Evolutionary conservation across 2,329 filamentous ascomycete genomes (phyloP).

Genomic region (Cercospora janseana): DNA sequence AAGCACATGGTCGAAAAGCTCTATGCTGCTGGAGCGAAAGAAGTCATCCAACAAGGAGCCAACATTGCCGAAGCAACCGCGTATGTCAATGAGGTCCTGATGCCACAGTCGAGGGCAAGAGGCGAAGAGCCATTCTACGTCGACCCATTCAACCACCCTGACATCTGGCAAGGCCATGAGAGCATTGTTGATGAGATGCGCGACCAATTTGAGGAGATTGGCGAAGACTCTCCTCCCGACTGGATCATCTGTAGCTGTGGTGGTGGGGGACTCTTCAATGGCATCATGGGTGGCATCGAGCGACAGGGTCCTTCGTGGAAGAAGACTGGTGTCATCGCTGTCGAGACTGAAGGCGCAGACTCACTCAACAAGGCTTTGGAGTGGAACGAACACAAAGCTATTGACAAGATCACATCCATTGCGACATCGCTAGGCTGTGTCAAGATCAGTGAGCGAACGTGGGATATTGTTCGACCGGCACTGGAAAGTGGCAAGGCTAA

Average conservation of each 20-base stretch:
- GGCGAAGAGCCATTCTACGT: constrained; percentile 60
- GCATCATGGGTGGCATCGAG: constrained; percentile 70
- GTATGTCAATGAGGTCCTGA: constrained; percentile 60
- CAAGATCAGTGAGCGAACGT: constrained; percentile 65
- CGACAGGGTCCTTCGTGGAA: constrained; percentile 37
- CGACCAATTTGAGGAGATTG: constrained; percentile 40
- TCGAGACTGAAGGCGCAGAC: constrained; percentile 74
- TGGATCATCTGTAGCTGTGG: constrained; percentile 77
- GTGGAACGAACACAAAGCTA: constrained; percentile 54
- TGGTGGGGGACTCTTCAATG: constrained; percentile 76
- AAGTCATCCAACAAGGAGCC: constrained; percentile 66
- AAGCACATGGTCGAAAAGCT: constrained; percentile 71
- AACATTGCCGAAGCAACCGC: constrained; percentile 69
- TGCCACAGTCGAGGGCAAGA: constrained; percentile 42
- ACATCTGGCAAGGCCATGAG: constrained; percentile 65
- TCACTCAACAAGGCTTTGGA: constrained; percentile 62
- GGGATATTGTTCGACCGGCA: constrained; percentile 57
- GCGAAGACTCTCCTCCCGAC: constrained; percentile 57
- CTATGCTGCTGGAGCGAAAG: constrained; percentile 61
- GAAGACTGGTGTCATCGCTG: constrained; percentile 60
- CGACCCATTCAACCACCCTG: constrained; percentile 66
- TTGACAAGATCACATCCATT: constrained; percentile 70
- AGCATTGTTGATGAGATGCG: constrained; percentile 57
- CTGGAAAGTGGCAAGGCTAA: constrained; percentile 50
- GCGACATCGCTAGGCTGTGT: constrained; percentile 72